These are phyloP conservation scores for Postia placenta DNA, from an alignment of 768 basidiomycete genomes.

Conservation along the genomic window DNA sequence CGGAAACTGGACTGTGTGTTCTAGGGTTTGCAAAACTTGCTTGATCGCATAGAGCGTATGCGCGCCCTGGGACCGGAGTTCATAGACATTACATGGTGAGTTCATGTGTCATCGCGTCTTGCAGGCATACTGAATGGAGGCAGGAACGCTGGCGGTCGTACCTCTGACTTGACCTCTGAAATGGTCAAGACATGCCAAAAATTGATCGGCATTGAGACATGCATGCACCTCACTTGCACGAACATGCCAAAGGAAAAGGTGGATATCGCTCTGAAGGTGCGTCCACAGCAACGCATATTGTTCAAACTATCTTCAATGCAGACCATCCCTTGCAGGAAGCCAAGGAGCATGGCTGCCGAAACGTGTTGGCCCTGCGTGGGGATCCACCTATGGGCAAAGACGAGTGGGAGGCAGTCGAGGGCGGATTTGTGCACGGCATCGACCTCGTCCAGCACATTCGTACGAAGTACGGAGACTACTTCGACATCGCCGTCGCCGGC, in stretches of 20 bases:
- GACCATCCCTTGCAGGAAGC: conserved; percentile 80
- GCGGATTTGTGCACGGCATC: conserved; percentile 84
- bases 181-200: conserved; percentile 94
- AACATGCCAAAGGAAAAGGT: conserved; percentile 98
- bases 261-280: conserved; percentile 80
- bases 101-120: conserved; percentile 3
- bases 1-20: conserved; percentile 4
- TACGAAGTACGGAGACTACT: conserved; percentile 79
- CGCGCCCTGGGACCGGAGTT: conserved; percentile 92
- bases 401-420: conserved; percentile 89
- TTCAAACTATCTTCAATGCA: no score
- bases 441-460: conserved; percentile 91
- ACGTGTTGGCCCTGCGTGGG: conserved; percentile 89
- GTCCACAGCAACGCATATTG: conserved; percentile 19
- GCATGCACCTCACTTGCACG: conserved; percentile 98
- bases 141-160: conserved; percentile 96
- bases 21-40: conserved; percentile 89
- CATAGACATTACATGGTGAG: conserved; percentile 90
- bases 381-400: conserved; percentile 87
- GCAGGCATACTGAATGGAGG: background rate
- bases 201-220: conserved; percentile 90
- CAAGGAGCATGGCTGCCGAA: conserved; percentile 82
- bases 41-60: conserved; percentile 99
- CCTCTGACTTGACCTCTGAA: conserved; percentile 89
- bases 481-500: conserved; percentile 91